phyloP scores from a whole-genome alignment of 2,329 filamentous ascomycete genomes.

The Hypoxylon sp. region DNA sequence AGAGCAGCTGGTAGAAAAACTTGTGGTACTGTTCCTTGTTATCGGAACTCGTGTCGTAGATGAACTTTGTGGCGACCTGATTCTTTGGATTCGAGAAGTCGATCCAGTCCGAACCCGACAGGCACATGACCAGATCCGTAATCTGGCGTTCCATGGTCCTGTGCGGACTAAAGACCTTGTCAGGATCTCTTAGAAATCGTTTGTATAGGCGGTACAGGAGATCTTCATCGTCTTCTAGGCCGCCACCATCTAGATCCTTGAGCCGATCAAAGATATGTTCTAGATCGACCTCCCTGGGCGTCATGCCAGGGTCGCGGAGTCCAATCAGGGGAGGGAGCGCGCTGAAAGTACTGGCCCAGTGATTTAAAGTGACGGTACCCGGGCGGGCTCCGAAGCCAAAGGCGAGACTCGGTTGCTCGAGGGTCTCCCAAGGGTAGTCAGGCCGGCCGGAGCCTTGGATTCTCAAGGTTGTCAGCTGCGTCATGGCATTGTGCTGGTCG shows the following conservation, averaged over 20 bases:
- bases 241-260: conserved; percentile 62
- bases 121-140: conserved; percentile 72
- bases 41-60: conserved; percentile 65
- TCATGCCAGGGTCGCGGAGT: conserved; percentile 64
- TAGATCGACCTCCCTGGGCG: conserved; percentile 68
- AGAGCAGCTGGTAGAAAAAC: conserved; percentile 80
- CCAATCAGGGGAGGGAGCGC: conserved; percentile 62
- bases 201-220: conserved; percentile 72
- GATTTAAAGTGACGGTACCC: conserved; percentile 76
- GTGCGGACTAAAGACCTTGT: conserved; percentile 67
- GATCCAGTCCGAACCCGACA: conserved; percentile 75
- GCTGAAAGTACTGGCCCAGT: conserved; percentile 69
- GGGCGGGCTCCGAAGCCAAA: conserved; percentile 72
- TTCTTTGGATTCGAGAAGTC: conserved; percentile 75
- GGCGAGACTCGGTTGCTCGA: conserved; percentile 77
- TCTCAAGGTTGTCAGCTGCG: conserved; percentile 64
- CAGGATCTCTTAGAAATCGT: conserved; percentile 72
- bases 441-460: conserved; percentile 52
- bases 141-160: conserved; percentile 75
- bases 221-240: conserved; percentile 59
- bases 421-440: conserved; percentile 69
- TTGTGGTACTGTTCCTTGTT: conserved; percentile 66
- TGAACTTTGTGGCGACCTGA: conserved; percentile 77
- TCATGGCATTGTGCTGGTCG: conserved; percentile 63
- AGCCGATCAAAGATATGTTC: conserved; percentile 65